Base-by-base conservation (phyloP, 2,329 filamentous ascomycete genomes). In the Monosporascus sp. region DNA sequence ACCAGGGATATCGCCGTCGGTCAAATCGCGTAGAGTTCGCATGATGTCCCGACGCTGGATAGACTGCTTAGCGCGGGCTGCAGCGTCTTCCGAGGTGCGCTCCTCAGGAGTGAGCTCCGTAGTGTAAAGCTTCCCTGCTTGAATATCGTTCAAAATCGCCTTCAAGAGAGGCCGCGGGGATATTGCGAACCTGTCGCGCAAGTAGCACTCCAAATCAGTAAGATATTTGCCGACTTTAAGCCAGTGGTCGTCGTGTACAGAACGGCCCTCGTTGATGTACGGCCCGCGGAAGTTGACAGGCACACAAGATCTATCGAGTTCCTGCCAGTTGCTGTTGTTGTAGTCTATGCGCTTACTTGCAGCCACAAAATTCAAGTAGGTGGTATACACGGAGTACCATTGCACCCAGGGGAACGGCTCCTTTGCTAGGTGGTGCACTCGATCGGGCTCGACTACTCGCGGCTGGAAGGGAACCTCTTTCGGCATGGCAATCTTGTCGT, bases 391-490 rank as follows among this genome's bases (percentile, higher is more conserved):
- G n/a, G 50, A 56, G 48, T 65, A 64, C 62, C 61, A 66, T 55
- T 65, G 62, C 5, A 65, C 52, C 61, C 65, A 68, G 19, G 64
- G 62, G 26, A 64, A 65, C 9, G 69, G 67, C 14, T 71, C 69
- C 44, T 64, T 61, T 16, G 56, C 41, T 17, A 51, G 49, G 20
- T 59, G 26, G 3, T 44, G 31, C 3, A 61, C 52, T 3, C 52
- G 47, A 0, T 52, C 48, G 9, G 53, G 57, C n/a, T 59, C 27
- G 26, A 59, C 22, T 6, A 60, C 55, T 7, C 60, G 58, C 7
- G 58, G 56, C 8, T 60, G 49, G 48, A 59, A 64, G 6, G 51
- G 53, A 22, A 66, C 55, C 7, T 64, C 59, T 48, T 60, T 64
- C 24, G 66, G 59, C 45, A 62, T 52, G 9, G 59, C 49, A 8